Base-by-base conservation (phyloP, 2,329 filamentous ascomycete species). In the Ophiocordyceps polyrhachis-furcata region DNA sequence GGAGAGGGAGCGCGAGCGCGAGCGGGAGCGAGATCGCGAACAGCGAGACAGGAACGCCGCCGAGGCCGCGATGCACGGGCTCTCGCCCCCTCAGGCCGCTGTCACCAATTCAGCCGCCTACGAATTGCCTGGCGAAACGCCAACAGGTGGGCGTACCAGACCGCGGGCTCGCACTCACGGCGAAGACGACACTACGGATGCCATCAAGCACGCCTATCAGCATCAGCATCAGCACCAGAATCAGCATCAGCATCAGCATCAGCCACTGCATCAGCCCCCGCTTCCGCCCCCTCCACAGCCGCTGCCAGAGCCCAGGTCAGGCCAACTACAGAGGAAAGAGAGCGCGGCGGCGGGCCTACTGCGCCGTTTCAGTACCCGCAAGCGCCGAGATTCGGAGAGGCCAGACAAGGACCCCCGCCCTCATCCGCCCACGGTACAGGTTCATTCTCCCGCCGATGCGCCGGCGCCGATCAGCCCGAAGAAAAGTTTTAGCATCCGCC, bases 141-240 rank as follows among this genome's bases (percentile, higher is more conserved):
- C 84, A 12, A 91, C 84, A 1, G 85, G 87, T 40, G 84, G 85
- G 41, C 73, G 89, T 48, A 81, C 84, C 31, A 74, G 91, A 43
- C 86, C 88, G 8, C 75, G 91, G 43, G 87, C 91, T 32, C 75
- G 91, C 51, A 96, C 91, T 0, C 89, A 96, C 56, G 91, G 89
- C 15, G 91, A 96, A 61, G 89, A 96, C 49, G 91, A 98, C 47
- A 73, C 85, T 12, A 73, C 79, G 0, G 84, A 93, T 43, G 71
- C 47, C 37, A 51, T 51, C 23, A 63, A 58, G 43, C 56, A 53
- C 25, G 43, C 49, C 1, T 17, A 41, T 20, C 40, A 41, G 12
- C 40, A 41, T 6, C 23, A 25, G 7, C 41, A 43, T 2, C 14
- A 23, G 9, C 35, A 38, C 3, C 35, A 44, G 13, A 14, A 40